Evolutionary conservation across 1,139 yeast genomes (phyloP).

Genomic region (Debaryomyces sp.): DNA sequence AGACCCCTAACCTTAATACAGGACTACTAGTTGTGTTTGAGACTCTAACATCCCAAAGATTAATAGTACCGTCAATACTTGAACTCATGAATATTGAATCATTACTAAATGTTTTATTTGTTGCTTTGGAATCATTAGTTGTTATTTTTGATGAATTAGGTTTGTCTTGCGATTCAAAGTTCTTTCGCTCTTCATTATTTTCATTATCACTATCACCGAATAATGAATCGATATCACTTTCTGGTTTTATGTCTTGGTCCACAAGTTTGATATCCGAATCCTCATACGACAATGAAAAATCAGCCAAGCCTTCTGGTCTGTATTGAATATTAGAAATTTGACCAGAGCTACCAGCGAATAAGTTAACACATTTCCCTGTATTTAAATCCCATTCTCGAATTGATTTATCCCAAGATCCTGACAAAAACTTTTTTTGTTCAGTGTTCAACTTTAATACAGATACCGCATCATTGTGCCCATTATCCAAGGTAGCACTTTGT

Average conservation of each 20-base stretch:
- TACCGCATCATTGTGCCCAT: conserved; percentile 72
- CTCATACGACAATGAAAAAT: conserved; percentile 22
- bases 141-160: conserved; percentile 14
- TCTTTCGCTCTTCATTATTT: conserved; percentile 10
- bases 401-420: conserved; percentile 90
- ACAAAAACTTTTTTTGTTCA: conserved; percentile 61
- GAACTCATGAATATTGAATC: conserved; percentile 74
- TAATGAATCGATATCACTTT: conserved; percentile 70
- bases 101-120: conserved; percentile 38
- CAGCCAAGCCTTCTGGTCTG: conserved; percentile 71
- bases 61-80: conserved; percentile 80
- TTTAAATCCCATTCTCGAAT: conserved; percentile 85
- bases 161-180: conserved; percentile 24
- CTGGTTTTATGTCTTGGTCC: conserved; percentile 37
- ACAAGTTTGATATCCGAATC: conserved; percentile 17
- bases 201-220: conserved; percentile 81
- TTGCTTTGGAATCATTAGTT: conserved; percentile 13
- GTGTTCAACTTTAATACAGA: conserved; percentile 68
- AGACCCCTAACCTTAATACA: conserved; percentile 56
- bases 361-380: conserved; percentile 58
- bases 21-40: conserved; percentile 34
- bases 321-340: conserved; percentile 79
- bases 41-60: conserved; percentile 80
- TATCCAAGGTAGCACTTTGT: conserved; percentile 11
- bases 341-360: conserved; percentile 63